Evolutionary conservation across 2,329 filamentous ascomycete species (phyloP), one percentile per base, ranked within the genome.

Genomic region (Aspergillus fructus): DNA sequence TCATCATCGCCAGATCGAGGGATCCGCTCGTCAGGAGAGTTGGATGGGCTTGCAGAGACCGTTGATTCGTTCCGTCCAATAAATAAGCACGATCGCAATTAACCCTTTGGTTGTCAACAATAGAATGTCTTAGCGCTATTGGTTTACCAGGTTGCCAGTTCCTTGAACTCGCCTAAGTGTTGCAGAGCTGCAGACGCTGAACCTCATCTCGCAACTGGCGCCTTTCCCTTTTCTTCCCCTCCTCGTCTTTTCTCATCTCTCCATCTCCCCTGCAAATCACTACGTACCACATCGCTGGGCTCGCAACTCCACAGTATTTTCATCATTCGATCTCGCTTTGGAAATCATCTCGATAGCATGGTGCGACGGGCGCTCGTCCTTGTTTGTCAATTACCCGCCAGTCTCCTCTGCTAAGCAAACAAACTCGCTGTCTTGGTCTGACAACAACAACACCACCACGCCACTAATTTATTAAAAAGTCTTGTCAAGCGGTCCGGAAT

Each of bases 251-350:
- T 40, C 46, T 51, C 43, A 49, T 50, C 53, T 59, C 59, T 57
- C 55, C 58, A 49, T 57, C 64, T 60, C 60, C 64, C 64, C 68
- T 71, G 67, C 64, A 70, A 65, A 49, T 64, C 65, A 69, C 68
- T 70, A 30, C 27, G 27, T 30, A 68, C 70, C 68, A 70, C 64
- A 65, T 53, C 62, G 62, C 64, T 62, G 68, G 68, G 61, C 62
- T 66, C 59, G 57, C 61, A 55, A 62, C 66, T 66, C 64, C 62
- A 60, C 62, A 24, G 43, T 21, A 34, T 9, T 33, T 47, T 43
- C 46, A 47, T 42, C 48, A 48, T 5, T 52, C 40, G 33, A 49
- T 51, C 50, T 51, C 48, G 33, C 15, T 43, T 48, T 57, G 37
- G 42, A 23, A 30, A 27, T 39, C 34, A 5, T 45, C 17, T 39